phyloP scores from a whole-genome alignment of 805 yeast species.

The Pachysolen tannophilus region DNA sequence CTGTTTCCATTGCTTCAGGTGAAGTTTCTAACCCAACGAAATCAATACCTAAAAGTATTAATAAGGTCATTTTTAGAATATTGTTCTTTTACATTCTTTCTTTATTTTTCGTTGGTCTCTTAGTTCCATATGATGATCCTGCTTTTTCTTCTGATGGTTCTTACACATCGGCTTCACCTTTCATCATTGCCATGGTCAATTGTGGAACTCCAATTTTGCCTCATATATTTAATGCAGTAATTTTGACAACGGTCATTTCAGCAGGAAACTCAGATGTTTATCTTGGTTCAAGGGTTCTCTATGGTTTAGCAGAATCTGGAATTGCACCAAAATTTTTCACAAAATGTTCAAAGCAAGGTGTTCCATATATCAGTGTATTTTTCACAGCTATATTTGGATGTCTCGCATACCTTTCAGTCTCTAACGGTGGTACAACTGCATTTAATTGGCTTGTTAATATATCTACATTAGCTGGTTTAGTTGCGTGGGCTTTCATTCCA shows the following conservation, averaged over 20 bases:
- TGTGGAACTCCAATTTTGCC: slow-evolving; percentile 32
- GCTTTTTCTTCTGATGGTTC: slow-evolving; percentile 27
- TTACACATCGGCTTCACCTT: slow-evolving; percentile 49
- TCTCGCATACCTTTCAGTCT: slow-evolving; percentile 44
- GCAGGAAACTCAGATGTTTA: slow-evolving; percentile 62
- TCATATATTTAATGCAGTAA: slow-evolving; percentile 46
- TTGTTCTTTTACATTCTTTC: slow-evolving; percentile 56
- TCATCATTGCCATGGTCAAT: slow-evolving; percentile 59
- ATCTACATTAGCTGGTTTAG: slow-evolving; percentile 54
- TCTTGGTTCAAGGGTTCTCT: slow-evolving; percentile 56
- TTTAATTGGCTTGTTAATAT: slow-evolving; percentile 50
- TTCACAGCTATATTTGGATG: slow-evolving; percentile 45
- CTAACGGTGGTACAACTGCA: slow-evolving; percentile 50
- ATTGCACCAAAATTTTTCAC: slow-evolving; percentile 51
- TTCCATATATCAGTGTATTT: slow-evolving; percentile 50
- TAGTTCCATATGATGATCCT: slow-evolving; percentile 62
- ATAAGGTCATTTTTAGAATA: slow-evolving; percentile 59
- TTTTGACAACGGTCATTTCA: slow-evolving; percentile 49
- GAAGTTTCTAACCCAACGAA: slow-evolving; percentile 47
- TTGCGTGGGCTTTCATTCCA: slow-evolving; percentile 54
- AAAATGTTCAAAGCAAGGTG: slow-evolving; percentile 44
- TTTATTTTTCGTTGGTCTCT: slow-evolving; percentile 57
- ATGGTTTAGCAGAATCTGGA: slow-evolving; percentile 51
- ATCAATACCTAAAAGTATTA: slow-evolving; percentile 53
- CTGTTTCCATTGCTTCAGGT: slow-evolving; percentile 51